Conservation (phyloP, 2,329 filamentous ascomycete genomes). For the Bisporella sp. region DNA sequence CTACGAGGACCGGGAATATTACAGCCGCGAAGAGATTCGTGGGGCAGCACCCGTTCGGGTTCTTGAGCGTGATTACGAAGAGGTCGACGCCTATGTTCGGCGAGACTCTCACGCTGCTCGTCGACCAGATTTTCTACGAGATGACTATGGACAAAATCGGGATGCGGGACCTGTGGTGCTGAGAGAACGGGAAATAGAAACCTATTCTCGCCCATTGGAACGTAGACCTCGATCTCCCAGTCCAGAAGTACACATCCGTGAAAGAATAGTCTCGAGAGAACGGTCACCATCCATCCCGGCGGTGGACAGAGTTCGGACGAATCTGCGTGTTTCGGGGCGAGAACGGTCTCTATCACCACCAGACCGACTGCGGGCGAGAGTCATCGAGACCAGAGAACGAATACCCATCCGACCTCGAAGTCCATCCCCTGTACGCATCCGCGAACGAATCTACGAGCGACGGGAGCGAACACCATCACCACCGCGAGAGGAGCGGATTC, state of each 20-base stretch:
- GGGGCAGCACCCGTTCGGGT: background rate
- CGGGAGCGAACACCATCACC: conserved; percentile 22
- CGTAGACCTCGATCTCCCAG: conserved; percentile 24
- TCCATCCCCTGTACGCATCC: conserved; percentile 20
- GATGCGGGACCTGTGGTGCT: conserved; percentile 23
- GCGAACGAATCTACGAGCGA: conserved; percentile 23
- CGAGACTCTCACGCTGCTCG: conserved; percentile 18
- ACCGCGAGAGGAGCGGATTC: conserved; percentile 20
- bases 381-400: conserved; percentile 24
- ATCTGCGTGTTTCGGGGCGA: conserved; percentile 16
- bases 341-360: conserved; percentile 20
- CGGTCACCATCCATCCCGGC: conserved; percentile 14
- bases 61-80: conserved; percentile 22
- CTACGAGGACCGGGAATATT: background rate
- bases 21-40: background rate
- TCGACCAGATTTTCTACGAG: conserved; percentile 24
- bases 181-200: conserved; percentile 24
- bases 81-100: conserved; percentile 19
- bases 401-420: conserved; percentile 16
- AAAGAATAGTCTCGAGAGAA: conserved; percentile 18
- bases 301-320: conserved; percentile 9
- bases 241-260: conserved; percentile 18
- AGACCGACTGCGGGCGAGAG: conserved; percentile 22
- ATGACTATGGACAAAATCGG: conserved; percentile 19
- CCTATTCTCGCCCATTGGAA: conserved; percentile 17